A percentile compares a stretch with the other conserved stretches of the same genome.
These are phyloP conservation scores for Cystobasidium pallidum DNA, from an alignment of 1,284 basidiomycete species.

Conservation along the genomic window DNA sequence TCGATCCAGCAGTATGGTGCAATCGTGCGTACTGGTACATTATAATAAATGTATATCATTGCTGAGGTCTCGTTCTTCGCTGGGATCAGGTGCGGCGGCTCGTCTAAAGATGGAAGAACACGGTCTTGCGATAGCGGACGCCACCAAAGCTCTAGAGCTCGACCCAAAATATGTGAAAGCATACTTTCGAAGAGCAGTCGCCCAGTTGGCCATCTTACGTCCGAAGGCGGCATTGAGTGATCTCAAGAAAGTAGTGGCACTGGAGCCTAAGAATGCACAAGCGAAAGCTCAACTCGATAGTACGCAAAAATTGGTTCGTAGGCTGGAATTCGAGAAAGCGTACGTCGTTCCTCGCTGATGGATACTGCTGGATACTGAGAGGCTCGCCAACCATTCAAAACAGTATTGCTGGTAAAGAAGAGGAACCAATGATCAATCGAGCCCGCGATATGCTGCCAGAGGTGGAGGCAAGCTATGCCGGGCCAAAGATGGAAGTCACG, in stretches of 20 bases:
- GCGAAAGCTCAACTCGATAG: constrained; percentile 80
- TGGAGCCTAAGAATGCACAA: constrained; percentile 84
- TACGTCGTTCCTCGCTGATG: constrained; percentile 23
- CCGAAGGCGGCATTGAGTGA: constrained; percentile 81
- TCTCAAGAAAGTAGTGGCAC: constrained; percentile 79
- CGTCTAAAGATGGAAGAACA: constrained; percentile 67
- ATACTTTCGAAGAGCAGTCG: constrained; percentile 76
- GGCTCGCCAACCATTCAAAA: constrained; percentile 57
- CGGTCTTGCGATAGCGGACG: constrained; percentile 76
- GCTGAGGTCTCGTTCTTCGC: too few relatives aligned
- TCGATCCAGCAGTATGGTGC: constrained; percentile 54
- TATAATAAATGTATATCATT: too few relatives aligned
- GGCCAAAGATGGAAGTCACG: constrained; percentile 63
- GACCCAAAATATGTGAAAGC: constrained; percentile 85
- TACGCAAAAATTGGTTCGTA: constrained; percentile 83
- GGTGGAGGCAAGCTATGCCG: constrained; percentile 69
- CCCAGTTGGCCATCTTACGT: constrained; percentile 85
- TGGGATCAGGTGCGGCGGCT: constrained; percentile 57
- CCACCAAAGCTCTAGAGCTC: constrained; percentile 79
- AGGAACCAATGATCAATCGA: constrained; percentile 64
- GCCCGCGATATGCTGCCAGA: constrained; percentile 72
- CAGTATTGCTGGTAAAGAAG: constrained; percentile 85
- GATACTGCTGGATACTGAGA: constrained; percentile 1
- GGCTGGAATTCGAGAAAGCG: constrained; percentile 56
- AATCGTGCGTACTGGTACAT: constrained; percentile 47